Evolutionary conservation across 2,329 filamentous ascomycete genomes (phyloP).

Genomic region (Trichophyton schoenleinii): DNA sequence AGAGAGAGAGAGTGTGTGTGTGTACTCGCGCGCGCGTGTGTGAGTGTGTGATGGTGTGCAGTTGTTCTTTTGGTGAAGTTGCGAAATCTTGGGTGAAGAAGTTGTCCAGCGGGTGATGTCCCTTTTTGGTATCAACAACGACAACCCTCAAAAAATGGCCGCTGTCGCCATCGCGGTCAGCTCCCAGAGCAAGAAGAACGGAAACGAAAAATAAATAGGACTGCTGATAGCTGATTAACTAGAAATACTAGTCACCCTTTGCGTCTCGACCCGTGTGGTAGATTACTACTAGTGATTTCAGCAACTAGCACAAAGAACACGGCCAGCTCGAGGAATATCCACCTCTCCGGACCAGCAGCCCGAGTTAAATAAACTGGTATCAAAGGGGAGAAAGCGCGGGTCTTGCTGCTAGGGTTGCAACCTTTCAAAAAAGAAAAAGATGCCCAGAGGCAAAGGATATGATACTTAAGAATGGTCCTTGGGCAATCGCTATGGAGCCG

Average conservation of each 20-base stretch:
- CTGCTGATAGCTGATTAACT: not conserved
- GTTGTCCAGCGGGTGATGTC: not conserved
- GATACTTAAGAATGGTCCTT: not conserved
- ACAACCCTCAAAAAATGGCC: not conserved
- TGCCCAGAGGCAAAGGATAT: not conserved
- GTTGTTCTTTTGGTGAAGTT: not conserved
- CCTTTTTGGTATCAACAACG: not conserved
- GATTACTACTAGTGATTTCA: too few species aligned
- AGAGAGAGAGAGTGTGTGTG: not conserved
- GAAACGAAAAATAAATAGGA: not conserved
- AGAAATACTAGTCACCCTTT: not conserved
- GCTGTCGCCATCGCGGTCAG: not conserved
- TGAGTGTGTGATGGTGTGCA: not conserved
- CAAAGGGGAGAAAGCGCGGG: not conserved
- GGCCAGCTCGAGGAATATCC: not conserved
- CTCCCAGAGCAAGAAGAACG: not conserved
- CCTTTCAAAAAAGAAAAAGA: not conserved
- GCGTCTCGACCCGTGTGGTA: not conserved
- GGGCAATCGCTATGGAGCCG: slow-evolving; percentile 1
- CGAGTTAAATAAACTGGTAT: not conserved
- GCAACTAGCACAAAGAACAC: not conserved
- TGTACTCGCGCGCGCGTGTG: too few species aligned
- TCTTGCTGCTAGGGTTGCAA: not conserved
- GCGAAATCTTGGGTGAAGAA: not conserved
- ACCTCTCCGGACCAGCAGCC: not conserved